Evolutionary conservation across 257 asterid species (phyloP), one percentile per base, ranked within the genome.

Genomic region (Lavandula angustifolia): DNA sequence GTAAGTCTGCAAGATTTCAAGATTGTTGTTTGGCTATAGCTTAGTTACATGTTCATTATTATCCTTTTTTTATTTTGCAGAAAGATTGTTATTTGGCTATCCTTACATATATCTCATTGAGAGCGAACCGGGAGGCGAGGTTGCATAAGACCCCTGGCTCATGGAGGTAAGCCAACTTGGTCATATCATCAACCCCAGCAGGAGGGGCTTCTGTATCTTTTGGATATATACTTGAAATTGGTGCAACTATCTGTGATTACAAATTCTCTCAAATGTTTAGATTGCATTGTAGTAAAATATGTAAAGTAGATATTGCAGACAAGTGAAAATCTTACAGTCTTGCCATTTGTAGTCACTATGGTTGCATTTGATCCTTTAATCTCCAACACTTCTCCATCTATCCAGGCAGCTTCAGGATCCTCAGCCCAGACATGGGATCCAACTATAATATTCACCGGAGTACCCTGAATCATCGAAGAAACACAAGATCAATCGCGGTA

Each of bases 151-250:
- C 97, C 65, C 96, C 97, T 9, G 97, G 96, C 76, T 91, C 96
- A 29, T 91, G 97, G 68, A 87, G 96, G 82, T 91, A 91, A 70
- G 97, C 97, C 67, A 91, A 78, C 77, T 91, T 91, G 75, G 97
- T 87, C 97, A 91, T 91, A 71, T 91, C 97, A 77, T 91, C 97
- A 18, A 91, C 97, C 64, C 97, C 96, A 9, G 95, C 86, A 57
- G 92, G 96, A 41, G 97, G 95, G 46, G 96, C 96, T 70, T 91
- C 97, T 1, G 80, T 81, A 60, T 87, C 97, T 75, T 91, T 91
- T n/a, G 97, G 97, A 72, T 87, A 85, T 81, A 91, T 87, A 70
- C 92, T 87, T 27, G 91, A 78, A 82, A 91, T 87, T 56, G 94
- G 78, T 76, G 89, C 87, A 69, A 84, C 82, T 64, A 83, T 81